phyloP scores from a whole-genome alignment of 345 rosid species.

The Bruguiera parviflora region DNA sequence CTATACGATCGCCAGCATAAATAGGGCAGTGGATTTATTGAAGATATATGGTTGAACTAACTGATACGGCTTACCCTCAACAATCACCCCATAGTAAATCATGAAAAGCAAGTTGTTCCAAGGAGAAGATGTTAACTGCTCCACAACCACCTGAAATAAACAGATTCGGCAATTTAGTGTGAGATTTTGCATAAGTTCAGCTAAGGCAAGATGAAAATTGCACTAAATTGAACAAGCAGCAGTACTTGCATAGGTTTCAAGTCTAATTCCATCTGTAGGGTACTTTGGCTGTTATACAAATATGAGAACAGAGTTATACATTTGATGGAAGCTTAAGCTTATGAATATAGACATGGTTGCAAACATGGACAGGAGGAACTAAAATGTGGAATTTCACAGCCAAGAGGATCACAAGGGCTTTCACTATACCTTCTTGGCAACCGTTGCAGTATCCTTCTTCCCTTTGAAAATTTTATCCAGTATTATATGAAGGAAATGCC shows the following conservation, averaged over 20 bases:
- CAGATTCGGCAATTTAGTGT: conserved; percentile 8
- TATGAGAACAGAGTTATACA: not conserved
- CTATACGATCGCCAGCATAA: not conserved
- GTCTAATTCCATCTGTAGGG: no score
- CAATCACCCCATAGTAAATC: conserved; percentile 67
- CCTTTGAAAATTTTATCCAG: conserved; percentile 90
- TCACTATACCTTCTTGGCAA: conserved; percentile 76
- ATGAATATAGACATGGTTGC: not conserved
- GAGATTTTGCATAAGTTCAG: not conserved
- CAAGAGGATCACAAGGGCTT: not conserved
- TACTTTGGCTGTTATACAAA: not conserved
- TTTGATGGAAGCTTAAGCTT: not conserved
- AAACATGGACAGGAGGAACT: not conserved
- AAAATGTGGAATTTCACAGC: not conserved
- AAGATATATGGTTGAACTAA: no score
- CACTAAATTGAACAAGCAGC: not conserved
- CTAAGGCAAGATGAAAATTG: not conserved
- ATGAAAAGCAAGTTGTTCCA: conserved; percentile 82
- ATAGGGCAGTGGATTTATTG: not conserved
- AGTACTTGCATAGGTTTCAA: not conserved
- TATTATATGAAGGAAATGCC: conserved; percentile 63
- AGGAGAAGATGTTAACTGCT: conserved; percentile 84
- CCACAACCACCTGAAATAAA: conserved; percentile 56
- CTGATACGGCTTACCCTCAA: conserved; percentile 50
- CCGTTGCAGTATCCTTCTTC: conserved; percentile 74